Percentiles rank a stretch among this genome's conserved stretches.
These are phyloP conservation scores for Cynanchum wilfordii DNA, from an alignment of 257 asterid species.

Conservation along the genomic window DNA sequence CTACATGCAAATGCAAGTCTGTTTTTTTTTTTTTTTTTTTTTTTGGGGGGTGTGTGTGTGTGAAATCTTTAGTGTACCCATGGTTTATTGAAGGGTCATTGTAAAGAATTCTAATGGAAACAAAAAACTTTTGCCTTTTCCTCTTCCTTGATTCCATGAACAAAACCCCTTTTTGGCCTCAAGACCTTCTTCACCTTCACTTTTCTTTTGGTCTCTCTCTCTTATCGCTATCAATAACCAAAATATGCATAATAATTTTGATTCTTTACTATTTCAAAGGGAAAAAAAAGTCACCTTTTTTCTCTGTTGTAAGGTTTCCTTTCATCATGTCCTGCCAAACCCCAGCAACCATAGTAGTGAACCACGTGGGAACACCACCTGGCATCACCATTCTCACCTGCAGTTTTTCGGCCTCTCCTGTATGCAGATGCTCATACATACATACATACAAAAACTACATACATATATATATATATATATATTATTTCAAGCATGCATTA, in stretches of 20 bases:
- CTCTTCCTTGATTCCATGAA: neutral
- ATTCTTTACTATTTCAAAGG: neutral
- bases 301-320: neutral
- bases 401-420: neutral
- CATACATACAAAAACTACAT: neutral
- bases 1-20: neutral
- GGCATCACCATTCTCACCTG: constrained; percentile 7
- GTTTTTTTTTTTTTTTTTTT: neutral
- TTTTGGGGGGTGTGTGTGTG: no score
- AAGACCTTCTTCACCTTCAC: neutral
- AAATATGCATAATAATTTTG: neutral
- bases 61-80: no score
- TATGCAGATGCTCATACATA: neutral
- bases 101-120: neutral
- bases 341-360: constrained; percentile 15
- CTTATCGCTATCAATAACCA: neutral
- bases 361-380: constrained; percentile 24
- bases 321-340: constrained; percentile 14
- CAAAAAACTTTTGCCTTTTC: neutral
- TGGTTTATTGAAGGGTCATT: neutral
- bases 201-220: neutral
- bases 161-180: neutral
- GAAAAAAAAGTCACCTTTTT: neutral
- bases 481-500: neutral
- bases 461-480: neutral